Conservation (phyloP, 2,329 filamentous ascomycete species). For the Fusarium guadeloupense region DNA sequence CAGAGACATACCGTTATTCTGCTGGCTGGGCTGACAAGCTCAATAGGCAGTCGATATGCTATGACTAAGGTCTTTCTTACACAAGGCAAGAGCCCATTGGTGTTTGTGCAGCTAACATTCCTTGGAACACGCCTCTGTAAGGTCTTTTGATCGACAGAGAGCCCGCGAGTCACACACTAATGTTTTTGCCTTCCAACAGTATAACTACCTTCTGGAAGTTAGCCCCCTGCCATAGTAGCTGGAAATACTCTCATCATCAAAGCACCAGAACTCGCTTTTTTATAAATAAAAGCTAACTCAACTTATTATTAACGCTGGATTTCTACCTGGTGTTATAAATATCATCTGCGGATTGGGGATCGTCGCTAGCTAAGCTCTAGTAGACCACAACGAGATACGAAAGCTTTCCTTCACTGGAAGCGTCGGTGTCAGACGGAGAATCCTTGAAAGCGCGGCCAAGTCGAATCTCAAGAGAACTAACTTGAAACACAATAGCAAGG, state of each 20-base stretch:
- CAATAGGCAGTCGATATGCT: conserved; percentile 80
- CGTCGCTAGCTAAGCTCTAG: conserved; percentile 72
- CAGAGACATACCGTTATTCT: conserved; percentile 63
- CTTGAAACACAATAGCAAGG: conserved; percentile 77
- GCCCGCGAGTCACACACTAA: neutral
- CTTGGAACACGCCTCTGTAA: conserved; percentile 75
- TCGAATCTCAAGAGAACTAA: conserved; percentile 82
- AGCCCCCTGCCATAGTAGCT: conserved; percentile 69
- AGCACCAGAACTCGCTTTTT: conserved; percentile 69
- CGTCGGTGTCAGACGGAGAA: conserved; percentile 69
- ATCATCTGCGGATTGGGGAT: conserved; percentile 74
- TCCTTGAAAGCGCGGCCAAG: conserved; percentile 77
- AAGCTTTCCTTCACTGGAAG: conserved; percentile 81
- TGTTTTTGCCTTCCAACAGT: neutral
- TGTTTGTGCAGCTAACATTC: conserved; percentile 75
- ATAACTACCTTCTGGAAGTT: conserved; percentile 59
- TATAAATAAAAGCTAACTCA: conserved; percentile 69
- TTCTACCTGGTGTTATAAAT: conserved; percentile 78
- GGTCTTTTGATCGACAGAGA: too few relatives aligned
- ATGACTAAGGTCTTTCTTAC: conserved; percentile 73
- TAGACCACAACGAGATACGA: conserved; percentile 70
- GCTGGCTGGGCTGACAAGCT: conserved; percentile 89
- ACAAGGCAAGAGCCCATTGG: conserved; percentile 80
- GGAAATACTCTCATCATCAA: conserved; percentile 71
- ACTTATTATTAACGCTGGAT: conserved; percentile 74